These are phyloP conservation scores for Cucurbita maxima DNA, from an alignment of 306 rosid species.

Conservation along the genomic window DNA sequence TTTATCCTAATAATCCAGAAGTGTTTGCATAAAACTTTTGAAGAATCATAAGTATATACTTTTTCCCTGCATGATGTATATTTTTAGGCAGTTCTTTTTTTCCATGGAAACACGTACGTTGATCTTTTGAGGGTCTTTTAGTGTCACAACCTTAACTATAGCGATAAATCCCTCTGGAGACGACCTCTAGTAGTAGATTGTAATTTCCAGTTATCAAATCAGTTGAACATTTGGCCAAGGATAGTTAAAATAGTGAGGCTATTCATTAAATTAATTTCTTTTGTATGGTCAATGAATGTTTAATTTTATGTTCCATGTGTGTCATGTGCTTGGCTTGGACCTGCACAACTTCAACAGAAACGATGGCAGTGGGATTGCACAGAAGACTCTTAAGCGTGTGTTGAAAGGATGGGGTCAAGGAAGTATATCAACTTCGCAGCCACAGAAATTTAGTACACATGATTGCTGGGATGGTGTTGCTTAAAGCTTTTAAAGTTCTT, in stretches of 20 bases:
- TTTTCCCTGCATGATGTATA: neutral
- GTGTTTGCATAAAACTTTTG: neutral
- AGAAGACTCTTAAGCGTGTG: conserved; percentile 60
- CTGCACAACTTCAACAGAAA: conserved; percentile 32
- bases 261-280: neutral
- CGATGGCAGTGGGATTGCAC: conserved; percentile 50
- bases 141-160: neutral
- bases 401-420: conserved; percentile 83
- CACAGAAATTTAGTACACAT: conserved; percentile 24
- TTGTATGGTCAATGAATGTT: neutral
- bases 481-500: conserved; percentile 4
- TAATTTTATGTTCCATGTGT: neutral
- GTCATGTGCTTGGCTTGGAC: neutral
- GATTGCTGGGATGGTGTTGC: conserved; percentile 33
- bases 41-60: neutral
- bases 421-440: conserved; percentile 33
- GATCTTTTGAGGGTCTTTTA: neutral
- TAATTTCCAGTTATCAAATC: neutral
- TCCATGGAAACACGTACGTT: neutral
- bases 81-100: neutral
- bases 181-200: neutral
- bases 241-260: neutral
- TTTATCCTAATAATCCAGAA: neutral
- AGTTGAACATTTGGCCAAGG: neutral
- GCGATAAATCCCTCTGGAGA: neutral